Evolutionary conservation across 2,329 filamentous ascomycete species (phyloP), one percentile per base, ranked within the genome.

Genomic region (Claviceps cyperi): DNA sequence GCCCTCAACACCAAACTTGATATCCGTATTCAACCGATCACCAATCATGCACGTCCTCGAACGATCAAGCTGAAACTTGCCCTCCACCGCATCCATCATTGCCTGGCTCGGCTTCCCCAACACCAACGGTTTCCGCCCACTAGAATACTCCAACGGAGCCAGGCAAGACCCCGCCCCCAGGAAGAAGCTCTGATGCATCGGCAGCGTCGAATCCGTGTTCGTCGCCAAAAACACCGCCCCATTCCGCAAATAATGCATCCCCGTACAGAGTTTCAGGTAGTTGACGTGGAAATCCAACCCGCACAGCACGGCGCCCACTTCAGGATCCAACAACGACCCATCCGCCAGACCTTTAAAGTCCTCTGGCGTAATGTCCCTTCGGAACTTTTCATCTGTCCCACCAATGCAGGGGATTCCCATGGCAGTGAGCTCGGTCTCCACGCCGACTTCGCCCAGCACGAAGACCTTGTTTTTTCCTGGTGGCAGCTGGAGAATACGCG

Each of bases 41-140:
- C 92, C 92, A 43, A 98, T 78, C 92, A 98, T 98, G 68, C 92
- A 97, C 1, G 92, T 86, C 58, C 81, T 81, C 53, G 75, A 78
- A 38, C 90, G 78, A 64, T 97, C 83, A 49, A 98, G 84, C 57
- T 85, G 76, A 66, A 97, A 96, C 67, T 94, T 95, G 52, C 91
- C 91, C 72, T 97, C 91, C 51, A 98, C 85, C 3, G 92, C 89
- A 65, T 97, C 91, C 91, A 98, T 95, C 92, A 98, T 98, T 4
- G 91, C 91, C 71, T 95, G 89, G 64, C 88, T 95, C 3, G 92
- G 92, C 70, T 98, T 98, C 0, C 92, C 92, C 40, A 97, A 70
- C 3, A 86, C 81, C 35, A 88, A 68, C 1, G 92, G 91, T 59
- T 84, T 74, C 63, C 78, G 69, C 17, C 73, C 74, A 4, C 77